Evolutionary conservation across 768 basidiomycete genomes (phyloP).

Genomic region (Suillus variegatus): DNA sequence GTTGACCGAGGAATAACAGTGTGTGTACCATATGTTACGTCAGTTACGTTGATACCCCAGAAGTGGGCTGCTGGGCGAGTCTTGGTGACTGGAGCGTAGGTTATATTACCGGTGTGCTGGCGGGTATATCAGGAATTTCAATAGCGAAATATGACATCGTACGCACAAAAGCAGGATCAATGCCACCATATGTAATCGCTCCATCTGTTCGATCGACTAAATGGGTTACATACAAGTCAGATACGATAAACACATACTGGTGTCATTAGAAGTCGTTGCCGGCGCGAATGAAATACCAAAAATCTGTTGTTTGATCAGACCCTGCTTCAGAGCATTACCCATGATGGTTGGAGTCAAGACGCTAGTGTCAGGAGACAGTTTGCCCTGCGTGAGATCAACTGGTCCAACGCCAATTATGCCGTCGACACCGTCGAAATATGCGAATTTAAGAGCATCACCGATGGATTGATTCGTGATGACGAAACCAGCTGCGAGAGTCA

Average conservation of each 20-base stretch:
- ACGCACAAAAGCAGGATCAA: conserved; percentile 19
- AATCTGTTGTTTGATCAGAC: conserved; percentile 17
- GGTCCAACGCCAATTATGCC: conserved; percentile 32
- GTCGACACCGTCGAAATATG: conserved; percentile 22
- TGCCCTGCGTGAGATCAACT: conserved; percentile 18
- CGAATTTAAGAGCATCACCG: conserved; percentile 20
- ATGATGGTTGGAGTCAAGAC: conserved; percentile 26
- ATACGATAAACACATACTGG: conserved; percentile 12
- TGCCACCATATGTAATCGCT: conserved; percentile 28
- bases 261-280: conserved; percentile 16
- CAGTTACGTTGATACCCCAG: conserved; percentile 33
- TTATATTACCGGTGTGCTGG: conserved; percentile 25
- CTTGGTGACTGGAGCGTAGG: conserved; percentile 26
- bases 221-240: not conserved
- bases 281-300: conserved; percentile 27
- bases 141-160: not conserved
- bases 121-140: not conserved
- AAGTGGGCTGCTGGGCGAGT: conserved; percentile 23
- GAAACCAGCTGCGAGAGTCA: conserved; percentile 25
- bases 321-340: conserved; percentile 25
- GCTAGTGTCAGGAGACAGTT: conserved; percentile 2
- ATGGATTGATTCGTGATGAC: conserved; percentile 31
- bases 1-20: conserved; percentile 19
- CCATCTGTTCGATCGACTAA: conserved; percentile 20
- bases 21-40: conserved; percentile 15